Percentiles rank a stretch among this genome's conserved stretches.
Conservation (phyloP, 2,329 filamentous ascomycete genomes). For the Epichloe festucae region DNA sequence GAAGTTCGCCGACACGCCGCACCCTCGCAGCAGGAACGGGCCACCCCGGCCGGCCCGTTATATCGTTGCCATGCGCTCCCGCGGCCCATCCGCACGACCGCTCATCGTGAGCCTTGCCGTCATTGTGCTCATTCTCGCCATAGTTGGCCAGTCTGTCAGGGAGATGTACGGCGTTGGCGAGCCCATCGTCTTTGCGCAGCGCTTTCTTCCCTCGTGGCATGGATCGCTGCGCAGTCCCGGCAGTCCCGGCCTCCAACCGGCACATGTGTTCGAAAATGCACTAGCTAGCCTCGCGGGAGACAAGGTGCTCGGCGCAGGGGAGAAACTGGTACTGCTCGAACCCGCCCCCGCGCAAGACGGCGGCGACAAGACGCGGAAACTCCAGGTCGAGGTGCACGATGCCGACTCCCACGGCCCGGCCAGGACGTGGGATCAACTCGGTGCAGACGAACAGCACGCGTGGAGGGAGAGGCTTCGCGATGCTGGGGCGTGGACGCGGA, state of each 20-base stretch:
- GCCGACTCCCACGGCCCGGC: conserved; percentile 36
- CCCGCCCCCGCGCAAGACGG: conserved; percentile 1
- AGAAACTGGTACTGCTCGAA: conserved; percentile 26
- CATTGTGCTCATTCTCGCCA: conserved; percentile 46
- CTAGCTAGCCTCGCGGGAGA: conserved; percentile 26
- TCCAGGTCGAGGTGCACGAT: conserved; percentile 33
- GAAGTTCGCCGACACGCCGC: conserved; percentile 24
- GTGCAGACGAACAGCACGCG: conserved; percentile 42
- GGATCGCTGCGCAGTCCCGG: conserved; percentile 14
- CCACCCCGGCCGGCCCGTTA: conserved; percentile 49
- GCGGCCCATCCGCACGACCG: conserved; percentile 34
- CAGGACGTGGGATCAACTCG: conserved; percentile 59
- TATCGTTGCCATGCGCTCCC: conserved; percentile 49
- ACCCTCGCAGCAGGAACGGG: conserved; percentile 20
- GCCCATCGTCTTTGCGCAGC: conserved; percentile 41
- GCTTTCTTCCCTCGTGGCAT: conserved; percentile 39
- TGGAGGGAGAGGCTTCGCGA: conserved; percentile 60
- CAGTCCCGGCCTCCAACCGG: conserved; percentile 12
- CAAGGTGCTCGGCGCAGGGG: conserved; percentile 19
- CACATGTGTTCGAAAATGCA: conserved; percentile 16
- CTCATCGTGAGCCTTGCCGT: conserved; percentile 42
- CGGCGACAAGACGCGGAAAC: conserved; percentile 12
- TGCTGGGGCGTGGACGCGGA: conserved; percentile 67
- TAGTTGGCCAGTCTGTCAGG: conserved; percentile 49
- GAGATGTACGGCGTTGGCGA: conserved; percentile 47